phyloP scores from a whole-genome alignment of 441 rosid species.

The Metrosideros polymorpha region DNA sequence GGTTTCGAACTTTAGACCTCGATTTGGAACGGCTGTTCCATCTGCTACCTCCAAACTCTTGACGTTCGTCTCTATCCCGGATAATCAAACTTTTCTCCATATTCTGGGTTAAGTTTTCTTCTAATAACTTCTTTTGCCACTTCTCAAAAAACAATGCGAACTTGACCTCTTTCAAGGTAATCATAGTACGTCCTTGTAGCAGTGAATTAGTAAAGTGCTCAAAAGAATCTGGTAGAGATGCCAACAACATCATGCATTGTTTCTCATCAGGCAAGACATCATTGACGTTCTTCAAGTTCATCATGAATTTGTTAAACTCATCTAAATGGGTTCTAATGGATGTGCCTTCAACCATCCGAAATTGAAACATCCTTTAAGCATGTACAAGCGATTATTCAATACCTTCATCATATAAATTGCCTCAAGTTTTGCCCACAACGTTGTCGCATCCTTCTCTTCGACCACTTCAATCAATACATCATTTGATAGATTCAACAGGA shows the following conservation, averaged over 20 bases:
- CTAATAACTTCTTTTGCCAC: background rate
- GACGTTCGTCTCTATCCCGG: rapidly evolving
- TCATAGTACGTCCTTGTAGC: rapidly evolving
- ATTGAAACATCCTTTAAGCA: background rate
- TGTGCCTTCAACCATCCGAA: background rate
- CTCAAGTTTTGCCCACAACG: background rate
- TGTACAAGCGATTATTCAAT: background rate
- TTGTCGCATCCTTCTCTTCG: rapidly evolving
- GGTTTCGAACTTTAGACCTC: background rate
- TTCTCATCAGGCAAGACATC: background rate
- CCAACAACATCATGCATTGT: background rate
- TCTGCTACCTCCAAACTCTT: rapidly evolving
- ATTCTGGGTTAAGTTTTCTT: background rate
- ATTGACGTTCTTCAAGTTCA: background rate
- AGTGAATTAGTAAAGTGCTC: background rate
- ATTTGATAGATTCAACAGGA: background rate
- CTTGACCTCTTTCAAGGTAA: background rate
- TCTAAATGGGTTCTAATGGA: background rate
- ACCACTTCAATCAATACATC: background rate
- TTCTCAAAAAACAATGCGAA: background rate
- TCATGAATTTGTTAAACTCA: background rate
- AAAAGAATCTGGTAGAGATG: background rate
- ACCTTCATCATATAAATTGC: background rate
- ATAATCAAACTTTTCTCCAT: background rate
- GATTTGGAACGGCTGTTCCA: background rate